Evolutionary conservation across 2,329 filamentous ascomycete genomes (phyloP), one percentile per base, ranked within the genome.

Genomic region (Chaetomiaceae sp.): DNA sequence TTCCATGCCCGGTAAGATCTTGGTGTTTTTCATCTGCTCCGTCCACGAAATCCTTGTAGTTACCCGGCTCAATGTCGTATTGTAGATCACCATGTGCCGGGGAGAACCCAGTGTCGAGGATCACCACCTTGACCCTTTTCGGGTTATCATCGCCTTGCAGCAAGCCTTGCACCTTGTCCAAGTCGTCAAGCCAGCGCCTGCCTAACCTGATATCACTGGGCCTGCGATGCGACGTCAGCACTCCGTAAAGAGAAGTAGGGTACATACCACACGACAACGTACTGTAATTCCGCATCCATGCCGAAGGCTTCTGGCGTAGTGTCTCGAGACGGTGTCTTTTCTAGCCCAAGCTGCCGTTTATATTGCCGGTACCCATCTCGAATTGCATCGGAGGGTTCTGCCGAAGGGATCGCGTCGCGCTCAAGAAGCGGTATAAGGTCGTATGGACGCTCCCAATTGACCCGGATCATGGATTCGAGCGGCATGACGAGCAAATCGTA

Each of bases 11-110:
- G 7, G 47, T 44, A 5, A 16, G 16, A 20, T 50, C 46, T 46
- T 34, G 46, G 18, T 14, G 16, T 5, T 25, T 21, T 25, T 40
- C 9, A 20, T 50, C 42, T 18, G 33, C 32, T 11, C 27, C 30
- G 9, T 42, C 34, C 3, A 51, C 40, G 40, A 51, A 54, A n/a
- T 50, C 52, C 27, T 44, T 46, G 46, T 53, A 41, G 4, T 41
- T 27, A 11, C 38, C 38, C 1, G 21, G 38, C 11, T 25, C 38
- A 9, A 41, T 41, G 20, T 27, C 38, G n/a, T 20, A 53, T 13
- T n/a, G 37, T 21, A 30, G 40, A 18, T 32, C 16, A 5, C 21
- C 36, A 10, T 23, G 32, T 16, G 13, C 9, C 11, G 50, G 29
- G n/a, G 20, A 33, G 21, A 54, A 29, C 4, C 52, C 40, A 13